Percentiles rank a stretch among this genome's conserved stretches.
These are phyloP conservation scores for Herpetospermum pedunculosum DNA, from an alignment of 306 rosid species.

Conservation along the genomic window DNA sequence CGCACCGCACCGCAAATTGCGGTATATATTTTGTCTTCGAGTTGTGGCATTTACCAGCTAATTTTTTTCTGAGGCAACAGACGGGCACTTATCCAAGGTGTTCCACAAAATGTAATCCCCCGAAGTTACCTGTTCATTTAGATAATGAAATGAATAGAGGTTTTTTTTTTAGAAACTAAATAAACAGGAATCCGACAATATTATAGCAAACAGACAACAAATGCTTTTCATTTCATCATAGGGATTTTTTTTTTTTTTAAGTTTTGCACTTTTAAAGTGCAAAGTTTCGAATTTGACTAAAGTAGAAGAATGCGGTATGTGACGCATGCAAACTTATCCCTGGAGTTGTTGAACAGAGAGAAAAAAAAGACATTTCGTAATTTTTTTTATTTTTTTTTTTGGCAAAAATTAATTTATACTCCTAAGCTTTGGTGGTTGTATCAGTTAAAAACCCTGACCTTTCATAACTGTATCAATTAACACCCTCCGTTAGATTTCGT, in stretches of 20 bases:
- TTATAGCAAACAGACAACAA: neutral
- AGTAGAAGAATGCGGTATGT: neutral
- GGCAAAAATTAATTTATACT: no score
- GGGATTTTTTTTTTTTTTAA: neutral
- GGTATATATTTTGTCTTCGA: neutral
- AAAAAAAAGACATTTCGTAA: neutral
- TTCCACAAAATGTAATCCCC: conserved; percentile 95
- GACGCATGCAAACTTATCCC: neutral
- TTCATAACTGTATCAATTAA: no score
- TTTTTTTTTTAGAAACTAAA: neutral
- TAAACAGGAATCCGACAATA: neutral
- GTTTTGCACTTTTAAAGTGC: neutral
- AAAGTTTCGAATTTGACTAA: neutral
- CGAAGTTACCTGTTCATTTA: conserved; percentile 40
- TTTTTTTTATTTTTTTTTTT: neutral
- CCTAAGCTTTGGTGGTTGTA: no score
- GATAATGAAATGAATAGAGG: neutral
- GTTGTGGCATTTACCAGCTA: conserved; percentile 11
- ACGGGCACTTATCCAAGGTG: conserved; percentile 80
- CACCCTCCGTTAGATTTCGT: no score
- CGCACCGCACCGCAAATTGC: neutral
- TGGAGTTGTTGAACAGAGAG: neutral
- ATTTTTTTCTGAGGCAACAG: conserved; percentile 15
- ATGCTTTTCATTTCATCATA: neutral
- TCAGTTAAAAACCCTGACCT: no score